A percentile compares a stretch with the other conserved stretches of the same genome.
These are phyloP conservation scores for Echria macrotheca DNA, from an alignment of 495 filamentous ascomycete species.

Conservation along the genomic window DNA sequence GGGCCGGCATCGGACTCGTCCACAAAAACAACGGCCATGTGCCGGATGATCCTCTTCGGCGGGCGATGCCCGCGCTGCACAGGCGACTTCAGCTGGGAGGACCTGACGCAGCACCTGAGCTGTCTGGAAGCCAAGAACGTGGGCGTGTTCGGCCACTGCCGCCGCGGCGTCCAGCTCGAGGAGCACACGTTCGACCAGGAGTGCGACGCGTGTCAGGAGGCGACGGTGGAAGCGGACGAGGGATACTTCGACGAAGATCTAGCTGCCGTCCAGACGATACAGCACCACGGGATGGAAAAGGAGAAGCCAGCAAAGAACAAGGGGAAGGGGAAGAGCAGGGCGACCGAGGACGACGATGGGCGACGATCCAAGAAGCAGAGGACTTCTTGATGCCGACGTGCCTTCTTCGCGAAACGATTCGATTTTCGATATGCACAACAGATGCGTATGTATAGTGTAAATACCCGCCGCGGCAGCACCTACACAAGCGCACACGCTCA, in stretches of 20 bases:
- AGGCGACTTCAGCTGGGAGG: constrained; percentile 22
- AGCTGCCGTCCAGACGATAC: too few species aligned
- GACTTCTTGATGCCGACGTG: constrained; percentile 17
- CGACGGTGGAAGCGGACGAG: constrained; percentile 25
- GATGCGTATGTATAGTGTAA: too few species aligned
- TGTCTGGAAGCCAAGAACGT: constrained; percentile 36
- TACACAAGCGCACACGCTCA: too few species aligned
- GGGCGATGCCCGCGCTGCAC: constrained; percentile 29
- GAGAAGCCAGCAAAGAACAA: neutral
- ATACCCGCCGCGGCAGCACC: too few species aligned
- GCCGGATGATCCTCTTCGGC: constrained; percentile 29
- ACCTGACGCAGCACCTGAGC: constrained; percentile 29
- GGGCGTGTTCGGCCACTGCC: constrained; percentile 28
- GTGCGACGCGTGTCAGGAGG: constrained; percentile 26
- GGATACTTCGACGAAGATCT: too few species aligned
- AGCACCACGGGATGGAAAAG: constrained; percentile 26
- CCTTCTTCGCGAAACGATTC: too few species aligned
- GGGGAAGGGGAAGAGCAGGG: constrained; percentile 4
- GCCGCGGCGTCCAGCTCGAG: constrained; percentile 23
- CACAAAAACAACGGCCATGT: constrained; percentile 20
- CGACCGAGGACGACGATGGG: constrained; percentile 11
- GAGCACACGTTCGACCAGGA: constrained; percentile 33
- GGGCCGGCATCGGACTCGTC: neutral
- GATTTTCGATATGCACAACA: too few species aligned
- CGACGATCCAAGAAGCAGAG: constrained; percentile 19